Evolutionary conservation across 768 basidiomycete genomes (phyloP).

Genomic region (Leccinellum albellum): DNA sequence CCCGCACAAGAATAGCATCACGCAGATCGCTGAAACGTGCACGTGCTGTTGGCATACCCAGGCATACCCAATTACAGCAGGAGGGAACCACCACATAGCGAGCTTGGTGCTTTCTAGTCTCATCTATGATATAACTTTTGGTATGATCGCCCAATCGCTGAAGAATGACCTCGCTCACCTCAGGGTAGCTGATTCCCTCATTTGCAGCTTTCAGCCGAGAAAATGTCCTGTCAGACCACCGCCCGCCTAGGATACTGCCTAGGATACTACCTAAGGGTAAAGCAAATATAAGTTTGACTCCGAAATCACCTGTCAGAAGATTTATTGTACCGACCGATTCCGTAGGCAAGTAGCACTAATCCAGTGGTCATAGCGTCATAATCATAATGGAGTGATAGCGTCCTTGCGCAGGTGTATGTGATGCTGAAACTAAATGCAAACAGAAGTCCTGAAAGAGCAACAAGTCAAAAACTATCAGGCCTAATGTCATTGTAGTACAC

Average conservation of each 20-base stretch:
- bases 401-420: conserved; percentile 71
- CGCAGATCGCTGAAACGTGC: conserved; percentile 66
- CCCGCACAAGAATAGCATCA: conserved; percentile 71
- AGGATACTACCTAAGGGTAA: conserved; percentile 38
- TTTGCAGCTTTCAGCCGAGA: conserved; percentile 43
- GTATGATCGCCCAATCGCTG: neutral
- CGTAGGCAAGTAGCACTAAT: conserved; percentile 71
- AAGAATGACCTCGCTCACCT: conserved; percentile 41
- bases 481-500: conserved; percentile 10
- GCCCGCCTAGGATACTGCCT: conserved; percentile 57
- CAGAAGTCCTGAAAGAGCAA: conserved; percentile 46
- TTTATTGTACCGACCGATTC: conserved; percentile 45
- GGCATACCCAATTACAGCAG: conserved; percentile 62
- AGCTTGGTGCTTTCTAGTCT: conserved; percentile 63
- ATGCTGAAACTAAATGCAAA: conserved; percentile 72
- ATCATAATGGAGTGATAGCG: conserved; percentile 58
- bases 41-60: conserved; percentile 69
- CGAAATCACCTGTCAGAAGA: neutral
- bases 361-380: conserved; percentile 75
- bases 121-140: conserved; percentile 44
- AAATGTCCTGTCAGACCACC: conserved; percentile 55
- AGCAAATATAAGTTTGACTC: neutral
- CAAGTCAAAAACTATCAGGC: neutral
- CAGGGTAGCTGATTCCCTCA: conserved; percentile 53
- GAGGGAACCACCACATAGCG: conserved; percentile 53